Conservation (phyloP, 2,329 filamentous ascomycete species). For the Scopulariopsis brevicaulis region DNA sequence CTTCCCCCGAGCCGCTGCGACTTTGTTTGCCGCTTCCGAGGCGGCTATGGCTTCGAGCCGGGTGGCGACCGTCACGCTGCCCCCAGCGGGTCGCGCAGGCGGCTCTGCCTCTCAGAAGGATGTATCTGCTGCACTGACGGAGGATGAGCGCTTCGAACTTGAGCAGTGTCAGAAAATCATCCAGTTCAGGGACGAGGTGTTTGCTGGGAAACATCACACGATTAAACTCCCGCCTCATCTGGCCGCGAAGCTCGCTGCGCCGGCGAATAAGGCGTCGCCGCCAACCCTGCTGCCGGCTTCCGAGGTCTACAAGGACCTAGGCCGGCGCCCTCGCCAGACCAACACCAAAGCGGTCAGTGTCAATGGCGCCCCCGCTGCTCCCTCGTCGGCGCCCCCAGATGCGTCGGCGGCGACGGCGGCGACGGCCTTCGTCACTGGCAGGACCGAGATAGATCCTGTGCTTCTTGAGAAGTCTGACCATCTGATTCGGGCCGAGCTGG, state of each 20-base stretch:
- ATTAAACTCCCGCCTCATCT: constrained; percentile 42
- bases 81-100: background rate
- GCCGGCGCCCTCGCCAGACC: constrained; percentile 2
- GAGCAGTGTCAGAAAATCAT: constrained; percentile 67
- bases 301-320: background rate
- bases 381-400: constrained; percentile 14
- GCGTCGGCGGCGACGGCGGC: constrained; percentile 14
- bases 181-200: constrained; percentile 66
- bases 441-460: constrained; percentile 68
- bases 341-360: constrained; percentile 8
- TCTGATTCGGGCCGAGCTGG: constrained; percentile 70
- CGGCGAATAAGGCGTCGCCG: constrained; percentile 6
- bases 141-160: constrained; percentile 3
- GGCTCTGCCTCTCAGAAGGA: background rate
- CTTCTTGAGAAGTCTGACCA: constrained; percentile 79
- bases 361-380: background rate
- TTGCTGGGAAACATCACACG: constrained; percentile 62
- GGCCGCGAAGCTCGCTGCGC: constrained; percentile 8
- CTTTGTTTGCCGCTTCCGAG: background rate
- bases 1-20: background rate
- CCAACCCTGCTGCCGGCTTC: background rate
- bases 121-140: constrained; percentile 1
- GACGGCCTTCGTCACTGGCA: constrained; percentile 32
- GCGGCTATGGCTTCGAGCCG: constrained; percentile 2
- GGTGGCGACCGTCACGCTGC: background rate